Conservation (phyloP, 371 early-diverging fungal genomes). For the Nematocida minor region DNA sequence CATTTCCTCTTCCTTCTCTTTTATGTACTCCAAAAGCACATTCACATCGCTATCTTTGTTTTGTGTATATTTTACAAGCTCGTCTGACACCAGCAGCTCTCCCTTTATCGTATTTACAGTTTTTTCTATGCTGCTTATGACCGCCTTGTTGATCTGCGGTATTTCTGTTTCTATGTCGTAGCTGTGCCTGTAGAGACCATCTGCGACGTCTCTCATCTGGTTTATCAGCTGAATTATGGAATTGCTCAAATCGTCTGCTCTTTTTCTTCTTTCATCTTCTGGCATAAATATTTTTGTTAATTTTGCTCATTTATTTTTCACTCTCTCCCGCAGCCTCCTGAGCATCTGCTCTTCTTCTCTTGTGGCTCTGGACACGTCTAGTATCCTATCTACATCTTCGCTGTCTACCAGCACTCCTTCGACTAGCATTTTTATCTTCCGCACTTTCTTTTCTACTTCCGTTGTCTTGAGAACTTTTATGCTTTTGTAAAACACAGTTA, state of each 20-base stretch:
- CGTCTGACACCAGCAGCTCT: constrained; percentile 17
- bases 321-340: neutral
- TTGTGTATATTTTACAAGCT: neutral
- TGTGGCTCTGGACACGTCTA: neutral
- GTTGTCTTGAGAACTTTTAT: neutral
- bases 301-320: neutral
- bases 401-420: neutral
- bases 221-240: constrained; percentile 34
- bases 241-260: neutral
- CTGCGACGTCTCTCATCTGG: constrained; percentile 17
- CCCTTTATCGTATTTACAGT: neutral
- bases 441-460: neutral
- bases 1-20: constrained; percentile 19
- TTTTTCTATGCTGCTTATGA: constrained; percentile 16
- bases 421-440: neutral
- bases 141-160: constrained; percentile 16
- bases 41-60: neutral
- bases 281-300: constrained; percentile 21
- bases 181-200: constrained; percentile 49
- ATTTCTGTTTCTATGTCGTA: constrained; percentile 48
- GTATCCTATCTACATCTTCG: neutral
- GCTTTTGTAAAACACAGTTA: neutral
- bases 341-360: neutral
- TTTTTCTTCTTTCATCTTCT: constrained; percentile 6
- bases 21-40: constrained; percentile 15